A percentile compares a stretch with the other conserved stretches of the same genome.
These are phyloP conservation scores for Alternaria postmessia DNA, from an alignment of 2,329 filamentous ascomycete genomes.

Conservation along the genomic window DNA sequence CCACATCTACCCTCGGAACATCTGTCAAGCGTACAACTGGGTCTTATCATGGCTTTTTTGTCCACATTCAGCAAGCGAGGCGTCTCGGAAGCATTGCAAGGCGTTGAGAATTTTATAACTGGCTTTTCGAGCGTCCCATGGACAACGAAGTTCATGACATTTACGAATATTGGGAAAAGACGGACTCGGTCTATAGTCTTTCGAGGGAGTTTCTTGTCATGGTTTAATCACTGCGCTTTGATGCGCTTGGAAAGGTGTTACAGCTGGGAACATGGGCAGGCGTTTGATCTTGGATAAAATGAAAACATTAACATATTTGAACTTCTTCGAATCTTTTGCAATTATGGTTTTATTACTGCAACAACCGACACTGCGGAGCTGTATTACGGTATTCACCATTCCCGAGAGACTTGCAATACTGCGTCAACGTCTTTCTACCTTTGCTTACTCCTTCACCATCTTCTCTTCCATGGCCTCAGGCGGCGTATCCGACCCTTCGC, in stretches of 20 bases:
- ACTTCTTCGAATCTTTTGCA: not conserved
- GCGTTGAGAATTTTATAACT: slow-evolving; percentile 27
- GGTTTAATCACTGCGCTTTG: not conserved
- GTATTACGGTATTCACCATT: not conserved
- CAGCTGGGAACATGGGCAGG: not conserved
- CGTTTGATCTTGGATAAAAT: slow-evolving; percentile 12
- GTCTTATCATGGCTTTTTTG: slow-evolving; percentile 24
- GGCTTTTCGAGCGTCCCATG: slow-evolving; percentile 37
- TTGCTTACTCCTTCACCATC: slow-evolving; percentile 20
- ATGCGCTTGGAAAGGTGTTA: not conserved
- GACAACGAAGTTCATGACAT: slow-evolving; percentile 32
- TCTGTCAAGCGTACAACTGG: slow-evolving; percentile 32
- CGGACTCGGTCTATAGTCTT: slow-evolving; percentile 13
- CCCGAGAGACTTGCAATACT: not conserved
- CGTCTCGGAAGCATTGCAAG: slow-evolving; percentile 44
- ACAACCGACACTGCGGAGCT: not conserved
- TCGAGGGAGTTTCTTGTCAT: slow-evolving; percentile 15
- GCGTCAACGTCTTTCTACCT: not conserved
- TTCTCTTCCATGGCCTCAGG: slow-evolving; percentile 33
- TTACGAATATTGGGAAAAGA: slow-evolving; percentile 16
- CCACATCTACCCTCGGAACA: slow-evolving; percentile 45
- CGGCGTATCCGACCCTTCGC: slow-evolving; percentile 27
- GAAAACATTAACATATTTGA: slow-evolving; percentile 5
- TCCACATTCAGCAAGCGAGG: slow-evolving; percentile 38
- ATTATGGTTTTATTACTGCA: not conserved